Conservation (phyloP, 2,329 filamentous ascomycete genomes). For the Didymella exigua region DNA sequence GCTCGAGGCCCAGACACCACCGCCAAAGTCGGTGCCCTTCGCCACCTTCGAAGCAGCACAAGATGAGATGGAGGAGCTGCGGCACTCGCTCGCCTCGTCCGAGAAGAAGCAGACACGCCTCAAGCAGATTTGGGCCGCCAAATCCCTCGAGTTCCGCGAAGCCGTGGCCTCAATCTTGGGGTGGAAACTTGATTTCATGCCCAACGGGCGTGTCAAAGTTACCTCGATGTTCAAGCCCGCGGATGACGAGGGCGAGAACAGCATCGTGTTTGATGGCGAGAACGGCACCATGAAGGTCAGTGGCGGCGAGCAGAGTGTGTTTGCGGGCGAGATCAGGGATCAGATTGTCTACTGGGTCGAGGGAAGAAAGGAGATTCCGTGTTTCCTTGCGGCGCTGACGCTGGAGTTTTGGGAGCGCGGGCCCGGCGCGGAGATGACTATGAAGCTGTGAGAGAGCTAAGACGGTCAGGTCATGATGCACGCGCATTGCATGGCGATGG, state of each 20-base stretch:
- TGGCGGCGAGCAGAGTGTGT: slow-evolving; percentile 83
- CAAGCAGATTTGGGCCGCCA: slow-evolving; percentile 90
- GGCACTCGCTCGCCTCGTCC: slow-evolving; percentile 60
- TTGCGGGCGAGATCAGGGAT: slow-evolving; percentile 82
- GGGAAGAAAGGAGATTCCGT: slow-evolving; percentile 90
- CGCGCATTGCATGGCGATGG: no score
- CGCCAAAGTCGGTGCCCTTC: slow-evolving; percentile 66
- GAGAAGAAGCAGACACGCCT: slow-evolving; percentile 85
- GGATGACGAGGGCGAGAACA: slow-evolving; percentile 63
- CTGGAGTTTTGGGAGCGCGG: slow-evolving; percentile 87
- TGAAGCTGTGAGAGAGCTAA: slow-evolving; percentile 18
- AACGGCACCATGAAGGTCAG: slow-evolving; percentile 97
- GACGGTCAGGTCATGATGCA: no score
- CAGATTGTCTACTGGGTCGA: slow-evolving; percentile 96
- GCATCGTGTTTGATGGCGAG: slow-evolving; percentile 86
- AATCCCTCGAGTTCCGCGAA: slow-evolving; percentile 93
- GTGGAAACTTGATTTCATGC: slow-evolving; percentile 94
- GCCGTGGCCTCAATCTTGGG: slow-evolving; percentile 90
- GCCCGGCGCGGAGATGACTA: slow-evolving; percentile 29
- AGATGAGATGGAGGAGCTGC: slow-evolving; percentile 70
- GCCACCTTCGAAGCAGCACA: slow-evolving; percentile 77
- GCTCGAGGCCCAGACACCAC: slow-evolving; percentile 56
- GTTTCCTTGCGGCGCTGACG: slow-evolving; percentile 88
- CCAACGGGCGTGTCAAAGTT: slow-evolving; percentile 94
- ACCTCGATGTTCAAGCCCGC: slow-evolving; percentile 82